Conservation (phyloP, 495 filamentous ascomycete species). For the Staphylotrichum tortipilum region DNA sequence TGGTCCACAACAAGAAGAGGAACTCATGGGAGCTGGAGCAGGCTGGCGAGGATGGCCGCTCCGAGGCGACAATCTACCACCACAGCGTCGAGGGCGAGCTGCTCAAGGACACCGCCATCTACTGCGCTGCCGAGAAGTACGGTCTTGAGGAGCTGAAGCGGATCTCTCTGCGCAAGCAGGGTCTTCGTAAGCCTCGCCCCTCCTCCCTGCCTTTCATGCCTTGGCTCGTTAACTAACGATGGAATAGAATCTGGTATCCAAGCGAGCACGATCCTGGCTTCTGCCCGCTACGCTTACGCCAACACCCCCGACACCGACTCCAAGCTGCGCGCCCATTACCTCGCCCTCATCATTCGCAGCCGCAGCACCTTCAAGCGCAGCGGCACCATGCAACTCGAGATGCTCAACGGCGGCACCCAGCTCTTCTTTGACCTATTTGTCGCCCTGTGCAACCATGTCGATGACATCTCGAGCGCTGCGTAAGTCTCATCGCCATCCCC, state of each 20-base stretch:
- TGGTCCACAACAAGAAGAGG: conserved; percentile 59
- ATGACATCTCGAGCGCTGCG: conserved; percentile 45
- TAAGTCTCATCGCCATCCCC: conserved; percentile 24
- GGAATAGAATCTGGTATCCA: conserved; percentile 63
- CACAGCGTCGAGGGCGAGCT: conserved; percentile 55
- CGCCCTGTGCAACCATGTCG: conserved; percentile 84
- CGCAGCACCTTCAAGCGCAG: conserved; percentile 82
- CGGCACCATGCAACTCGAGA: conserved; percentile 94
- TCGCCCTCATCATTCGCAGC: conserved; percentile 81
- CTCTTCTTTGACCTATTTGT: conserved; percentile 93
- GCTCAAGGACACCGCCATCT: conserved; percentile 82
- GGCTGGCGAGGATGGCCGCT: conserved; percentile 33
- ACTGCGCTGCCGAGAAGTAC: conserved; percentile 80
- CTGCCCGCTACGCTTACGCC: conserved; percentile 78
- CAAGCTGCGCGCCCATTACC: conserved; percentile 80
- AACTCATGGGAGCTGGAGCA: conserved; percentile 67
- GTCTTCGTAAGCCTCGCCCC: conserved; percentile 43
- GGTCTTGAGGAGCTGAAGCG: conserved; percentile 73
- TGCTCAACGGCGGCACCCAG: conserved; percentile 70
- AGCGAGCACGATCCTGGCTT: conserved; percentile 72
- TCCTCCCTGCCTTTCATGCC: not conserved
- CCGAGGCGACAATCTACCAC: conserved; percentile 63
- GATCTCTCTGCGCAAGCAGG: conserved; percentile 77
- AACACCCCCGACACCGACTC: conserved; percentile 85
- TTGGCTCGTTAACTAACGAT: no score